These are phyloP conservation scores for Dendrocalamus sinicus DNA, from an alignment of 176 grass and related monocot species.

Conservation along the genomic window DNA sequence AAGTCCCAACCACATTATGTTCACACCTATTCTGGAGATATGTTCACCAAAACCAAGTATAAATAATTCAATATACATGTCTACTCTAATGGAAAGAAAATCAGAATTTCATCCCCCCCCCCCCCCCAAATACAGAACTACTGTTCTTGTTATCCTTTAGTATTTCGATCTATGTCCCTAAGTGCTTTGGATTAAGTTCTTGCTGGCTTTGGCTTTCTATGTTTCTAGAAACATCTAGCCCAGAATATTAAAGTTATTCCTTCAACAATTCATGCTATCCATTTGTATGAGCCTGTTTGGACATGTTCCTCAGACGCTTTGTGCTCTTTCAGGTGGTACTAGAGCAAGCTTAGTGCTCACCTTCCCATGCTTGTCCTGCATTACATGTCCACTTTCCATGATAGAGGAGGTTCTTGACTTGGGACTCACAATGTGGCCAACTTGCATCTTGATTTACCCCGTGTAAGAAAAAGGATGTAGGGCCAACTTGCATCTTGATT, in stretches of 20 bases:
- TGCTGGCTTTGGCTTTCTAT: neutral
- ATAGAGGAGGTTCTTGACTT: neutral
- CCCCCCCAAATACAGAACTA: neutral
- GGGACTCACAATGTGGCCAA: neutral
- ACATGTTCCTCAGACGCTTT: neutral
- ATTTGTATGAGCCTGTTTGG: conserved; percentile 4
- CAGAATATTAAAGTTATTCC: neutral
- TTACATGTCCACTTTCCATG: neutral
- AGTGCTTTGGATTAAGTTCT: neutral
- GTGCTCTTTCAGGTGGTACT: neutral
- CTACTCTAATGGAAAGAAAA: neutral
- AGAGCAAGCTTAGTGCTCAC: no score
- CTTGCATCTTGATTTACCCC: neutral
- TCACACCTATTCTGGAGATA: neutral
- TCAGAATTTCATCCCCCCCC: neutral
- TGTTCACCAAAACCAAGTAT: neutral
- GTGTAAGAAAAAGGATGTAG: neutral
- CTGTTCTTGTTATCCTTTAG: neutral
- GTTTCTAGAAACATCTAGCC: neutral
- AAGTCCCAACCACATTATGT: conserved; percentile 5
- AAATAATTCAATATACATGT: neutral
- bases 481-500: neutral
- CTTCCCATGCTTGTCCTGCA: no score
- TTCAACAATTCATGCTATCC: neutral
- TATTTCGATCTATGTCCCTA: neutral